Base-by-base conservation (phyloP, 2,329 filamentous ascomycete species). In the Pyrenochaeta sp. region DNA sequence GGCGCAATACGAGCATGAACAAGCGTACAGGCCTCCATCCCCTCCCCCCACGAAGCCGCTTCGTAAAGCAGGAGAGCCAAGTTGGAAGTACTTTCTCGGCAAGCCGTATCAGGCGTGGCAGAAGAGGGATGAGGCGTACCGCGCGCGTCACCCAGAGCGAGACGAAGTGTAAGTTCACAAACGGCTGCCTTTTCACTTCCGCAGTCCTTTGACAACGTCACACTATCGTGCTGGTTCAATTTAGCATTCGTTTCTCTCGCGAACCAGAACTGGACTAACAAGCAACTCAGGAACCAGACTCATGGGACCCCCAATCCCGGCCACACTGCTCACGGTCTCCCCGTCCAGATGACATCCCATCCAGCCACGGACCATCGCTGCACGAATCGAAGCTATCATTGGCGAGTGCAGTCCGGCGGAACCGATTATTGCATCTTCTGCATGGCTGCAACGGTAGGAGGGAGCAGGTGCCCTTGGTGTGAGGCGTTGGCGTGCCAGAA, bases 401-500 rank as follows among this genome's bases (percentile, higher is more conserved):
- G 61, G 58, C 22, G 30, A 6, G 9, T 46, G 8, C 59, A 58
- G 19, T 10, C 12, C 7, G 32, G 53, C 10, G 59, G 50, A 3
- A 8, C 15, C 1, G 58, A 66, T 30, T 15, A 52, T 13, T 66
- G 58, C n/a, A 44, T 64, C 0, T 66, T 64, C 24, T 66, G 58
- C n/a, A 42, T 60, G 43, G 50, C 15, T 6, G 25, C 15, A 2
- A 44, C 42, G 6, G 27, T 39, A 12, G 39, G 37, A 19, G 40
- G 52, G 13, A 52, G 39, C 34, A 45, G 56, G 22, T 66, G 64
- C n/a, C 57, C 59, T 42, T 54, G 43, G 3, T 66, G 61, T 34
- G 45, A 66, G 50, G 64, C 59, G 7, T 13, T 66, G 51, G 61
- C 64, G 2, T 66, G 64, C n/a, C 27, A 32, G 34, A 27, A 43